phyloP scores from a whole-genome alignment of 1,284 basidiomycete genomes.

The Heliocybe sulcata region DNA sequence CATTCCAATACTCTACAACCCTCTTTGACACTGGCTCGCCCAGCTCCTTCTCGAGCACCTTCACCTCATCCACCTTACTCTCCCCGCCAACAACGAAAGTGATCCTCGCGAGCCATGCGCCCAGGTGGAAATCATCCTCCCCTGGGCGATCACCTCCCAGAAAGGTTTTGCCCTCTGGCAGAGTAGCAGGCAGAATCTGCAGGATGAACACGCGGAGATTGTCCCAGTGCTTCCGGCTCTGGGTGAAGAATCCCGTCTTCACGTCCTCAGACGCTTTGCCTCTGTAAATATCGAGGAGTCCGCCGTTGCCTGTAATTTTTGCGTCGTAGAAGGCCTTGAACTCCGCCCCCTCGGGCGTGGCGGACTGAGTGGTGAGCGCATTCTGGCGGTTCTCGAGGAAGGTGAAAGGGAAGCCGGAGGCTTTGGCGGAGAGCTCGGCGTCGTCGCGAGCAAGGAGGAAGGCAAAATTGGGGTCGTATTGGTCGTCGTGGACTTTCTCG shows the following conservation, averaged over 20 bases:
- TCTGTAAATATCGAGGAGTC: conserved; percentile 36
- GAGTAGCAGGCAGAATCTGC: conserved; percentile 30
- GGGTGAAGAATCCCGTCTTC: conserved; percentile 32
- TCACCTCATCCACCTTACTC: conserved; percentile 24
- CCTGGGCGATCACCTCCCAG: conserved; percentile 39
- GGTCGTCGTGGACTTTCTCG: conserved; percentile 42
- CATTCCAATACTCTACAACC: conserved; percentile 34
- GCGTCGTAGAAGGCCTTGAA: conserved; percentile 45
- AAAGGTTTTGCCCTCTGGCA: conserved; percentile 34
- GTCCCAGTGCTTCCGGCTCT: conserved; percentile 32
- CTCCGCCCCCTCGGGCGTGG: conserved; percentile 31
- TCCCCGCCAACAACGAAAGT: conserved; percentile 26
- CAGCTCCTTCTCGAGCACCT: conserved; percentile 32
- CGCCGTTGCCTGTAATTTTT: conserved; percentile 41
- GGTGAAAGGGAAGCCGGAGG: conserved; percentile 24
- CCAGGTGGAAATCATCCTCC: conserved; percentile 49
- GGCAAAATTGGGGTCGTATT: conserved; percentile 54
- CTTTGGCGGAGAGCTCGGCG: conserved; percentile 41
- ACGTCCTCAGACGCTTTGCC: conserved; percentile 26
- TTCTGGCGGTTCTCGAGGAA: conserved; percentile 42
- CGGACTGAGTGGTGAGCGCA: conserved; percentile 33
- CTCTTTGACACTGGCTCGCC: conserved; percentile 29
- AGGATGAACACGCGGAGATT: conserved; percentile 29
- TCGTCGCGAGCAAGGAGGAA: conserved; percentile 41
- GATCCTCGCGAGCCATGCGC: conserved; percentile 43